These are phyloP conservation scores for Heliophila coronopifolia DNA, from an alignment of 441 rosid species.

Conservation along the genomic window DNA sequence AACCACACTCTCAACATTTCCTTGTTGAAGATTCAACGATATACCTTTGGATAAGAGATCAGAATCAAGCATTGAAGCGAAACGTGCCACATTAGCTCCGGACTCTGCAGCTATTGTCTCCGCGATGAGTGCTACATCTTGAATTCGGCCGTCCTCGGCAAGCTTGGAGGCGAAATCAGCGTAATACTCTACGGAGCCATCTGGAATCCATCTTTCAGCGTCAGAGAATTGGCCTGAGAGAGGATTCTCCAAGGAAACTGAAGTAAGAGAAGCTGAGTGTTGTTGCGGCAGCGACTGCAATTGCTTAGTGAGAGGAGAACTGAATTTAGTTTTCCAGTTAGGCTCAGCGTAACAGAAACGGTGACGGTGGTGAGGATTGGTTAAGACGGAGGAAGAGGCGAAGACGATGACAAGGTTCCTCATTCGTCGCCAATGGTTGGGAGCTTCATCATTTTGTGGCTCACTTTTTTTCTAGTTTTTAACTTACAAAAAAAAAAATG, in stretches of 20 bases:
- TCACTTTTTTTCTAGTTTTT: constrained; percentile 14
- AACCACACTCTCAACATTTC: constrained; percentile 43
- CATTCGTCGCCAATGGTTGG: constrained; percentile 40
- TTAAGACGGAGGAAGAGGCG: constrained; percentile 41
- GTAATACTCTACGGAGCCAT: constrained; percentile 34
- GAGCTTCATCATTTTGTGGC: constrained; percentile 17
- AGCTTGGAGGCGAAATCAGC: constrained; percentile 59
- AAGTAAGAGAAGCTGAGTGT: constrained; percentile 26
- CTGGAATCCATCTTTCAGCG: constrained; percentile 33
- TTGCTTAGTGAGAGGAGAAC: constrained; percentile 26
- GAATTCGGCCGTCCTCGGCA: constrained; percentile 61
- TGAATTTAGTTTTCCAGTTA: constrained; percentile 27
- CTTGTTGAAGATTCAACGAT: constrained; percentile 43
- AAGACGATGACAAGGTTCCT: constrained; percentile 52
- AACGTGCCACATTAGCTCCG: constrained; percentile 42
- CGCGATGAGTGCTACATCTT: constrained; percentile 47
- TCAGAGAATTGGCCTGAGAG: constrained; percentile 27
- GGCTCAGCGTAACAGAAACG: constrained; percentile 24
- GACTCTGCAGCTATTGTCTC: constrained; percentile 50
- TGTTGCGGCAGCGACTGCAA: constrained; percentile 29
- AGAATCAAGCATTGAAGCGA: constrained; percentile 38
- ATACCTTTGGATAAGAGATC: constrained; percentile 48
- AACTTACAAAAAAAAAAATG: no score
- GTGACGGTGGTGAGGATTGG: constrained; percentile 34
- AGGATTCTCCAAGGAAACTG: constrained; percentile 27